Evolutionary conservation across 208 protist genomes (phyloP).

Genomic region (Angomonas deanei): DNA sequence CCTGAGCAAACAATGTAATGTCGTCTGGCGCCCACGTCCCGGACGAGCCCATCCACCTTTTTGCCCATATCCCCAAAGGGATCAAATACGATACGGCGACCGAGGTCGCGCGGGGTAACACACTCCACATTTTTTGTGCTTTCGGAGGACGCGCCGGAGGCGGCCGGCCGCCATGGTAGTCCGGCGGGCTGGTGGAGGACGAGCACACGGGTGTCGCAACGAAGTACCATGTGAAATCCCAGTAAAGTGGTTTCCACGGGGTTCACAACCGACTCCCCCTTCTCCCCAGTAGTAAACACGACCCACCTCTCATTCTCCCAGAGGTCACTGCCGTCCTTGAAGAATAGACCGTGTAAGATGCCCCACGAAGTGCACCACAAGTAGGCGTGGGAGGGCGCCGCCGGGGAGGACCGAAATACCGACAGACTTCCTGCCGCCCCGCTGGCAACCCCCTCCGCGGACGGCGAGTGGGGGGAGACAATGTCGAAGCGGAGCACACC

Average conservation of each 20-base stretch:
- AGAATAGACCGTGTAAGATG: conserved; percentile 57
- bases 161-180: conserved; percentile 43
- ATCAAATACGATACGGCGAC: conserved; percentile 65
- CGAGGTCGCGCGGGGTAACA: conserved; percentile 45
- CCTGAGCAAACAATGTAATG: conserved; percentile 50
- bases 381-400: conserved; percentile 36
- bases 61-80: conserved; percentile 35
- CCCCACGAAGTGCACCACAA: conserved; percentile 43
- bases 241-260: conserved; percentile 68
- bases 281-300: conserved; percentile 5
- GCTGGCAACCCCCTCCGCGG: neutral
- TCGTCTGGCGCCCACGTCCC: conserved; percentile 35
- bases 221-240: conserved; percentile 92
- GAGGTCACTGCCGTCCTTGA: neutral
- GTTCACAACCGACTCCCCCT: neutral
- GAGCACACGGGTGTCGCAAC: conserved; percentile 73
- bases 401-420: conserved; percentile 35
- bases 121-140: neutral
- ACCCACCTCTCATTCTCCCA: conserved; percentile 8
- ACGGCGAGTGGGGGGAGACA: neutral
- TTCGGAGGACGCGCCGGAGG: conserved; percentile 2
- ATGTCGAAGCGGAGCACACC: neutral
- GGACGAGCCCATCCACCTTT: conserved; percentile 32
- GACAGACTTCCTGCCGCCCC: conserved; percentile 19
- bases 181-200: conserved; percentile 80